Conservation (phyloP, 2,329 filamentous ascomycete genomes). For the Trichophyton rubrum region DNA sequence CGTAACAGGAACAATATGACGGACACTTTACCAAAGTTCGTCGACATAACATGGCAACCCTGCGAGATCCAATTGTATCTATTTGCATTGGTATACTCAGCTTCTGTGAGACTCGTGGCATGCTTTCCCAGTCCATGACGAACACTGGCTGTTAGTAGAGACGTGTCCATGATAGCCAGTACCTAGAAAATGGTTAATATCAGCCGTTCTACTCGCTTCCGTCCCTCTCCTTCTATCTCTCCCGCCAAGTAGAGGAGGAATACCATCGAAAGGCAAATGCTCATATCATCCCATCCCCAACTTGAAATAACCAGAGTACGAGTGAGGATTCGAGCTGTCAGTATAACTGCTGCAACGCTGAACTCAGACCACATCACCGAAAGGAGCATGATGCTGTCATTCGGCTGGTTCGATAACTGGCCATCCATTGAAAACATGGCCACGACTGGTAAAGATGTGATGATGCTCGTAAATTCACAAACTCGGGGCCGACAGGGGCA, state of each 20-base stretch:
- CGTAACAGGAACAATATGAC: conserved; percentile 11
- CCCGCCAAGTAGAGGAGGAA: background rate
- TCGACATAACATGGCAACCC: conserved; percentile 11
- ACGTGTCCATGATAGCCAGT: conserved; percentile 2
- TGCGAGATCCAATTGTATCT: conserved; percentile 12
- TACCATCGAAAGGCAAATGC: conserved; percentile 12
- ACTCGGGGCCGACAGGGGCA: background rate
- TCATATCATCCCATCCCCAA: conserved; percentile 12
- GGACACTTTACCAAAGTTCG: conserved; percentile 12
- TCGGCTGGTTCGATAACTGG: background rate
- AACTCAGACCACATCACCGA: conserved; percentile 8
- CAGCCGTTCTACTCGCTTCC: background rate
- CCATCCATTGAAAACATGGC: background rate
- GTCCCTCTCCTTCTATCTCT: background rate
- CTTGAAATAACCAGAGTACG: conserved; percentile 6
- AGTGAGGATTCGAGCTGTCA: conserved; percentile 8
- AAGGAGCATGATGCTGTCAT: background rate
- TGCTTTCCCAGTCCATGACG: conserved; percentile 9
- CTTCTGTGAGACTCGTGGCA: conserved; percentile 4
- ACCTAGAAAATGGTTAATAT: background rate
- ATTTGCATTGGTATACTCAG: conserved; percentile 8
- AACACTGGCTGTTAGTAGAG: conserved; percentile 7
- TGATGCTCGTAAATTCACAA: background rate
- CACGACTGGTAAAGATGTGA: background rate
- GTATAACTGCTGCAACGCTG: conserved; percentile 7